Conservation (phyloP, 306 rosid genomes). For the Prunus campanulata region DNA sequence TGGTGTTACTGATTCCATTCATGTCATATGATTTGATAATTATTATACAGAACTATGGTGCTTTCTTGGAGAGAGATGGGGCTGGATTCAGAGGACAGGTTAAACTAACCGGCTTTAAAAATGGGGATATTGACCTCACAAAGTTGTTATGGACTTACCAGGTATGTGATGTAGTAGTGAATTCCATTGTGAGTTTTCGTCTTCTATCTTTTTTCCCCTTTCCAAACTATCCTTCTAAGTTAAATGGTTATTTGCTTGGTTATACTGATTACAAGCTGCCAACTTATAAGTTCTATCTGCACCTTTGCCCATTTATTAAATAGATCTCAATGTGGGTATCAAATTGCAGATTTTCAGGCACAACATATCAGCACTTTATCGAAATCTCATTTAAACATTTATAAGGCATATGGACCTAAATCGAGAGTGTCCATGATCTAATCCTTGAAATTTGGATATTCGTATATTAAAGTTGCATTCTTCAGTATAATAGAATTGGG, state of each 20-base stretch:
- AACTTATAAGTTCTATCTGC: background rate
- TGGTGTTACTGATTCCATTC: slow-evolving; percentile 20
- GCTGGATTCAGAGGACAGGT: slow-evolving; percentile 77
- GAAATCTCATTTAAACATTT: background rate
- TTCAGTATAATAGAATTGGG: background rate
- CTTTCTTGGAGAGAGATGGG: slow-evolving; percentile 90
- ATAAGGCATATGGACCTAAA: background rate
- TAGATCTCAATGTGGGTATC: background rate
- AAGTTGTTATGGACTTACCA: slow-evolving; percentile 85
- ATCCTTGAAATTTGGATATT: background rate
- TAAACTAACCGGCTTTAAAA: slow-evolving; percentile 69
- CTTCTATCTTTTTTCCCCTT: background rate
- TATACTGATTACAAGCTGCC: background rate
- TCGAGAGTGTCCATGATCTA: background rate
- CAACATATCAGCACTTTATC: background rate
- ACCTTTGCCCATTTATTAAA: background rate
- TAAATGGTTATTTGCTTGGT: background rate
- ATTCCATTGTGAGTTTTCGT: background rate
- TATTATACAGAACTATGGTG: slow-evolving; percentile 77
- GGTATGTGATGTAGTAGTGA: slow-evolving; percentile 32
- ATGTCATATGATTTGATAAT: slow-evolving; percentile 23
- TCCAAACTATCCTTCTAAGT: background rate
- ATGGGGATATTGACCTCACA: slow-evolving; percentile 74
- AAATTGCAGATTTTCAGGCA: background rate
- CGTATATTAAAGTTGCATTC: background rate